Conservation (phyloP, 208 protist genomes). For the Leishmania arabica region DNA sequence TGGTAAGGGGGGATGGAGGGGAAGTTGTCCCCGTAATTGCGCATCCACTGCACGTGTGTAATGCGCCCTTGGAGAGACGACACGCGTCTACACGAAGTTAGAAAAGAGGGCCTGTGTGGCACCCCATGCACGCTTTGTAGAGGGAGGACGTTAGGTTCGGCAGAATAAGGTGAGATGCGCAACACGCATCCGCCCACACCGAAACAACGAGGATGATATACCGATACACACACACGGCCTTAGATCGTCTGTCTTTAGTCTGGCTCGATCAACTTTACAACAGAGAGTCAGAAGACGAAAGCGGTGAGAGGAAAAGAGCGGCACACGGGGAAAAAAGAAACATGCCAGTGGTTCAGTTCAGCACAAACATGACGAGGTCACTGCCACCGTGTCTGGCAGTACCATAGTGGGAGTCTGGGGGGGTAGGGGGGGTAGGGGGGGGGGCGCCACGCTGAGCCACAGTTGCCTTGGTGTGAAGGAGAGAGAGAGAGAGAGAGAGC, state of each 20-base stretch:
- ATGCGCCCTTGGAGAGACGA: not conserved
- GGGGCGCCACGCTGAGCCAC: not conserved
- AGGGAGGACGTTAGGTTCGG: not conserved
- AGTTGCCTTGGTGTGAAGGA: not conserved
- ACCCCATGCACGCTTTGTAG: not conserved
- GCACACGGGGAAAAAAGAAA: not conserved
- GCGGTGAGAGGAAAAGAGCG: not conserved
- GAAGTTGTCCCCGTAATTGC: no score
- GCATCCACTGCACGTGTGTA: not conserved
- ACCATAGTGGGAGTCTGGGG: not conserved
- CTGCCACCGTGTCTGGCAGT: constrained; percentile 8
- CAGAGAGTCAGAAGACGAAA: not conserved
- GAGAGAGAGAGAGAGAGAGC: not conserved
- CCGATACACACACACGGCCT: not conserved
- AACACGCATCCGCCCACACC: not conserved
- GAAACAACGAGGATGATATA: not conserved
- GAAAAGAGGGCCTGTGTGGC: not conserved
- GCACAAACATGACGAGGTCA: not conserved
- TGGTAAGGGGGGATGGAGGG: not conserved
- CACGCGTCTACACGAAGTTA: not conserved
- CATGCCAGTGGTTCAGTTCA: not conserved
- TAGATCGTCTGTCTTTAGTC: not conserved
- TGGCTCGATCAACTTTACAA: not conserved
- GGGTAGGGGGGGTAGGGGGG: not conserved
- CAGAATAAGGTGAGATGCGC: not conserved